phyloP scores from a whole-genome alignment of 768 basidiomycete genomes.

The Tulasnella calospora region DNA sequence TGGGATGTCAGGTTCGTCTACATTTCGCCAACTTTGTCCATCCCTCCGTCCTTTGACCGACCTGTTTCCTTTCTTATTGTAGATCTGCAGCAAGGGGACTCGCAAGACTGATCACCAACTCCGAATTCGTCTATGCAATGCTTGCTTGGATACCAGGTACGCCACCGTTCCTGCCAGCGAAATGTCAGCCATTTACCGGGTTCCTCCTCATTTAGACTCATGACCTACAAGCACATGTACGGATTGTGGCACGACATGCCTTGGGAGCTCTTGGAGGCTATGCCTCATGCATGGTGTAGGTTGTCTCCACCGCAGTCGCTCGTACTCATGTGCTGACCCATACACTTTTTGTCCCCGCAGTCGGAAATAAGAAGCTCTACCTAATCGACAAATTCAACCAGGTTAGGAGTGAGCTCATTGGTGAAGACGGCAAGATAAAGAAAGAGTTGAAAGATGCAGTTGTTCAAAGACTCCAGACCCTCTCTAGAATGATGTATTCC shows the following conservation, averaged over 20 bases:
- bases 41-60: background rate
- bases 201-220: background rate
- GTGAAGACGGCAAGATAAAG: background rate
- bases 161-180: background rate
- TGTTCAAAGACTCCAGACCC: background rate
- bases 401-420: background rate
- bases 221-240: background rate
- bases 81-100: background rate
- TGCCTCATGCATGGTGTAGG: background rate
- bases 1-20: slow-evolving; percentile 8
- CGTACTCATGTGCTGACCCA: too few relatives aligned
- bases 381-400: background rate
- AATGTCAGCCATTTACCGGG: background rate
- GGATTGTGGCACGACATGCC: background rate
- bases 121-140: background rate
- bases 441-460: background rate
- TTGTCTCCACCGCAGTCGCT: too few relatives aligned
- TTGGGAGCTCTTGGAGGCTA: background rate
- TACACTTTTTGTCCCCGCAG: too few relatives aligned
- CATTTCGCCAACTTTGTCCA: too few relatives aligned
- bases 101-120: background rate
- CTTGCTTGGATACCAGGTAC: slow-evolving; percentile 11
- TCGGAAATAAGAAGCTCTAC: background rate
- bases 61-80: background rate
- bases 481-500: background rate